Conservation (phyloP, 768 basidiomycete species). For the Phanerochaete sordida region DNA sequence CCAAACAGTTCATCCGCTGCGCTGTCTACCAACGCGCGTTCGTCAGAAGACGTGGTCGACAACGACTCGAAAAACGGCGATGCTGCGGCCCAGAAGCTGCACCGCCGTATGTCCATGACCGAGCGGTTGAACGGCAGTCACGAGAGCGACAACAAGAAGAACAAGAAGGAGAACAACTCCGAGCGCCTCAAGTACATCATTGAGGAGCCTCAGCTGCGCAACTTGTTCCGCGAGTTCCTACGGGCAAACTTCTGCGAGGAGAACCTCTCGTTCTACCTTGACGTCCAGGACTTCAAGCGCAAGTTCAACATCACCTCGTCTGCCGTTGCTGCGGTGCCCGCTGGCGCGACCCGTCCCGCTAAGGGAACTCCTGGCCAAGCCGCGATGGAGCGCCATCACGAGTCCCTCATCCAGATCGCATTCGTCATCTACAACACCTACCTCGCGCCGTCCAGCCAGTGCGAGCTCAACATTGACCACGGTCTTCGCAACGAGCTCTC, state of each 20-base stretch:
- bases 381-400: conserved; percentile 97
- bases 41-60: conserved; percentile 49
- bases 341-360: conserved; percentile 35
- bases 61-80: conserved; percentile 30
- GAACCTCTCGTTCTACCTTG: conserved; percentile 96
- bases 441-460: conserved; percentile 91
- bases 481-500: conserved; percentile 92
- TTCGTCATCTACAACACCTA: conserved; percentile 94
- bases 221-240: conserved; percentile 92
- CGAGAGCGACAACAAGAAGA: conserved; percentile 47
- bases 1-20: conserved; percentile 66
- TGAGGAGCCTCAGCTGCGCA: conserved; percentile 85
- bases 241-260: conserved; percentile 97
- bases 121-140: conserved; percentile 61
- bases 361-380: conserved; percentile 66
- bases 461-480: conserved; percentile 98
- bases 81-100: conserved; percentile 61
- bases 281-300: conserved; percentile 95
- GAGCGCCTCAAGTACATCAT: conserved; percentile 89
- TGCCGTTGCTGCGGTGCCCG: conserved; percentile 60
- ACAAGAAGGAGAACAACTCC: conserved; percentile 80
- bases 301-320: conserved; percentile 95
- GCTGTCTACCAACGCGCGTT: conserved; percentile 48
- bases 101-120: conserved; percentile 70
- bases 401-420: conserved; percentile 89